Evolutionary conservation across 768 basidiomycete genomes (phyloP), one percentile per base, ranked within the genome.

Genomic region (Gloeostereum incarnatum): DNA sequence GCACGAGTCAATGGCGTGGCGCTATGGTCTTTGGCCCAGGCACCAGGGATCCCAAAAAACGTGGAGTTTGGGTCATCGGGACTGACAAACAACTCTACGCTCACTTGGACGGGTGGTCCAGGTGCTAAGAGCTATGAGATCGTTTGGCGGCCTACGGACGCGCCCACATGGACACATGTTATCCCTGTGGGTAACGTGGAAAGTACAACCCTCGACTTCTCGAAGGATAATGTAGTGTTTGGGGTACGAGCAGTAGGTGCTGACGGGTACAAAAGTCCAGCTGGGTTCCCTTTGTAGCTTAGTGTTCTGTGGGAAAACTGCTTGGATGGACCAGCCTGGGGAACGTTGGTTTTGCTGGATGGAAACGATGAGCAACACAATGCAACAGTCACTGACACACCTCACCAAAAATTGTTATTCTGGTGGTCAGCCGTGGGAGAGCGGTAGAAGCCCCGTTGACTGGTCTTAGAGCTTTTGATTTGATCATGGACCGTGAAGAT

Each of bases 1-100:
- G 71, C 65, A 5, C 62, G 57, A 35, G 72, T 74, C 33, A 74
- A 74, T 41, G 69, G 64, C 1, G 72, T 69, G 1, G 65, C 64
- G 4, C 33, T 75, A 14, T 76, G 72, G 72, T 70, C 71, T 13
- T 57, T 76, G 17, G 74, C 73, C 4, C 65, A 72, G 39, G 71
- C 71, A 1, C 73, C 73, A 2, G 69, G 70, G 20, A 73, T 70
- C 11, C 71, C 72, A 7, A 68, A 63, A 52, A 63, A 64, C 40
- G 65, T 69, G 5, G 53, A 56, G 26, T 52, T 74, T 31, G 68
- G 70, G 48, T 66, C 69, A 21, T 56, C 55, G n/a, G 56, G 62
- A 23, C 51, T 73, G 43, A 69, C 68, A 26, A 75, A 75, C 55
- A 75, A 74, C 43, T 73, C 72, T 22, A 74, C 71, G 21, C 53